Evolutionary conservation across 176 grass and related monocot genomes (phyloP).

Genomic region (Tillandsia leiboldiana): DNA sequence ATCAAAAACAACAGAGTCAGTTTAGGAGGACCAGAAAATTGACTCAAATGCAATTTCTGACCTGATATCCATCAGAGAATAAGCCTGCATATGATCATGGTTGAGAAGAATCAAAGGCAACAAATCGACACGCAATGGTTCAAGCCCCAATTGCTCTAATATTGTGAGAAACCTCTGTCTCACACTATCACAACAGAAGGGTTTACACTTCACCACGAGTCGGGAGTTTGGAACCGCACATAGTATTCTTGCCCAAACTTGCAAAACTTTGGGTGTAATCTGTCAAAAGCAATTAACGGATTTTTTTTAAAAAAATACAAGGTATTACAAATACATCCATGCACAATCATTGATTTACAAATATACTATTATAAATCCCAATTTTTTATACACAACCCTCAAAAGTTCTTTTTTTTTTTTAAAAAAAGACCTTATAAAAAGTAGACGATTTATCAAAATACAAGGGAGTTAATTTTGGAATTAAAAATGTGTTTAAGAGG

Average conservation of each 20-base stretch:
- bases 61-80: conserved; percentile 99
- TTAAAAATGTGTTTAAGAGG: background rate
- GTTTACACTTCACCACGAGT: conserved; percentile 95
- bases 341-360: too few species aligned
- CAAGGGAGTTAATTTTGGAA: background rate
- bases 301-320: too few species aligned
- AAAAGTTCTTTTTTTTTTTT: too few species aligned
- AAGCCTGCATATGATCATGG: conserved; percentile 99
- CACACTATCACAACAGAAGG: conserved; percentile 88
- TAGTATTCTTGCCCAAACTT: conserved; percentile 90
- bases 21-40: background rate
- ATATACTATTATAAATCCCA: too few species aligned
- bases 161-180: conserved; percentile 81
- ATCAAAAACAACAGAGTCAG: background rate
- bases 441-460: too few species aligned
- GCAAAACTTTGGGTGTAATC: conserved; percentile 93
- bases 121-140: conserved; percentile 77
- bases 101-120: conserved; percentile 96
- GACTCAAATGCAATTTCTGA: conserved; percentile 18
- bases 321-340: too few species aligned
- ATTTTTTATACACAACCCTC: too few species aligned
- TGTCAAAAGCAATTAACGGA: conserved; percentile 25
- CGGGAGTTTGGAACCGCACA: conserved; percentile 82
- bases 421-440: too few species aligned
- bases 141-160: conserved; percentile 75